Evolutionary conservation across 139 green algal genomes (phyloP), one percentile per base, ranked within the genome.

Genomic region (Chara braunii): DNA sequence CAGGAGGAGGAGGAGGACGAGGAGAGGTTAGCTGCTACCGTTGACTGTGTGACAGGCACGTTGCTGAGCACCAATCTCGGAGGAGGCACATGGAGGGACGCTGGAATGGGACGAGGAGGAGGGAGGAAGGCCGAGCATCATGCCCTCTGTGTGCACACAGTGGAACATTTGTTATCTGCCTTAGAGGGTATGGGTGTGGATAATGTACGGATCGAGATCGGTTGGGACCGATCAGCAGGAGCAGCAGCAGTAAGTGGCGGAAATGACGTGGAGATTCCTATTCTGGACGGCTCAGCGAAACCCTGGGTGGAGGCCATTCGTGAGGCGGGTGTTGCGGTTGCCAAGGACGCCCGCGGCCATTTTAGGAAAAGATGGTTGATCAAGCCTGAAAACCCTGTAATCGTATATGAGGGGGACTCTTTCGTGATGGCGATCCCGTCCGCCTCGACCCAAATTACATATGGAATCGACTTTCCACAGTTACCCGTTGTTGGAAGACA

Each of bases 181-280:
- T 60, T 96, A 54, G 89, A 96, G 64, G 81, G 66, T 7, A 88
- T 74, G 34, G 88, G 89, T 0, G 81, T 96, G 9, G 85, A 92
- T 67, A 95, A 96, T 67, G 85, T 84, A 6, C 70, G 89, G 69
- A 89, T 89, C 37, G 84, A 90, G 56, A 60, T 89, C 3, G 76
- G 86, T 43, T n/a, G n/a, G n/a, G n/a, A n/a, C n/a, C n/a, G n/a
- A n/a, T n/a, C n/a, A n/a, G n/a, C n/a, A n/a, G n/a, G n/a, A n/a
- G n/a, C n/a, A n/a, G n/a, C n/a, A n/a, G n/a, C n/a, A n/a, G n/a
- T n/a, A n/a, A n/a, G 40, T 48, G 18, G 18, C 18, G 40, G 18
- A 48, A 29, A 18, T 48, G 18, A 48, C 57, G 33, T 45, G 26
- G 51, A 73, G 64, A 31, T 75, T 12, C 90, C 90, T 8, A 67